Percentiles rank a stretch among this genome's conserved stretches.
phyloP scores from a whole-genome alignment of 2,329 filamentous ascomycete species.

The Ophiostoma tasmaniense region DNA sequence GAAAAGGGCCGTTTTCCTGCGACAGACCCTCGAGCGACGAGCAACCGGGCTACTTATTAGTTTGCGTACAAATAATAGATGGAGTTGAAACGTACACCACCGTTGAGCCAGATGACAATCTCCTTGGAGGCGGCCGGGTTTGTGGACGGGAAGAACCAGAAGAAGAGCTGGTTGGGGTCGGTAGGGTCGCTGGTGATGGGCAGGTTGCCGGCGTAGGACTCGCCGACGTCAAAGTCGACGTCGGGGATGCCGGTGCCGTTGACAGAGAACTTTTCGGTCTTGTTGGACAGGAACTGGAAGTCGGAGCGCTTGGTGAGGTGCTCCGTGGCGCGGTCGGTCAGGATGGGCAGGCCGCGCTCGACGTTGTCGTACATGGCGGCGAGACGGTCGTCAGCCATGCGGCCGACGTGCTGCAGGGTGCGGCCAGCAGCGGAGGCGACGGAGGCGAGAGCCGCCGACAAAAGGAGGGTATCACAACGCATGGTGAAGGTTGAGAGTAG shows the following conservation, averaged over 20 bases:
- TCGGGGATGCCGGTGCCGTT: constrained; percentile 59
- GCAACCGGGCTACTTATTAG: constrained; percentile 40
- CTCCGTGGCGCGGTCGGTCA: not conserved
- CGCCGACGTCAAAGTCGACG: constrained; percentile 59
- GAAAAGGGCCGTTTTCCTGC: constrained; percentile 68
- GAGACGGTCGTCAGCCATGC: not conserved
- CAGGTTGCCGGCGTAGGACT: constrained; percentile 55
- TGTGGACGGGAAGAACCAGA: constrained; percentile 58
- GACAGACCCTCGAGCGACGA: constrained; percentile 59
- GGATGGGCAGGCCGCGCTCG: not conserved
- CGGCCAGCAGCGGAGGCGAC: constrained; percentile 16
- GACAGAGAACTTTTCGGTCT: constrained; percentile 43
- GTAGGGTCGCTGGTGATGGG: constrained; percentile 44
- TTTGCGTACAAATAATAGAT: not conserved
- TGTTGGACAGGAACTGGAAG: constrained; percentile 19
- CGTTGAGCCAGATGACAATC: constrained; percentile 55
- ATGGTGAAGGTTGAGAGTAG: constrained; percentile 6
- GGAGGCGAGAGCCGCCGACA: constrained; percentile 11
- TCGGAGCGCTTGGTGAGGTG: not conserved
- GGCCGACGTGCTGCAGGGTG: constrained; percentile 19
- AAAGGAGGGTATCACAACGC: constrained; percentile 14
- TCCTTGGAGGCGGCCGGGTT: constrained; percentile 45
- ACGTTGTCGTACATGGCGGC: not conserved
- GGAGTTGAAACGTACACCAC: constrained; percentile 32
- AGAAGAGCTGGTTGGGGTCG: constrained; percentile 46